Conservation (phyloP, 331 rosid species). For the Malus hybrid region DNA sequence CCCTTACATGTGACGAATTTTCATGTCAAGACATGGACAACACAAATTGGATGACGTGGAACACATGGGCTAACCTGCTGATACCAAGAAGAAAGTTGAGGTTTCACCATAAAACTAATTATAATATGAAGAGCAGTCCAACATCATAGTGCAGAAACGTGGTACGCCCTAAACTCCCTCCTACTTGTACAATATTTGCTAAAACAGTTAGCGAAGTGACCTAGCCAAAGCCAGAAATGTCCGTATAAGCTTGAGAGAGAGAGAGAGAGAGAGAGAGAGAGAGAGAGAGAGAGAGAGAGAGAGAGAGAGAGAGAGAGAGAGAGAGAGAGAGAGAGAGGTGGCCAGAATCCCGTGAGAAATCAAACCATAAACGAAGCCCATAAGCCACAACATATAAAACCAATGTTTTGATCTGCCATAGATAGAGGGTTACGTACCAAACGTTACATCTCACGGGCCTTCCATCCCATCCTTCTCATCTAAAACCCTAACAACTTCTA, state of each 20-base stretch:
- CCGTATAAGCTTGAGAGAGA: not conserved
- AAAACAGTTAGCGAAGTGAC: too few species aligned
- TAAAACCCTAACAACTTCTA: too few species aligned
- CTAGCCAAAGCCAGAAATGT: constrained; percentile 14
- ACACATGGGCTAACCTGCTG: too few species aligned
- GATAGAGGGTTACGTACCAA: not conserved
- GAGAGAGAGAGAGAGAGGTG: constrained; percentile 27
- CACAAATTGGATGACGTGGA: too few species aligned
- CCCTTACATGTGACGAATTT: too few species aligned
- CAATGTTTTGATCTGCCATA: not conserved
- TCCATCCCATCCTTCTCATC: not conserved
- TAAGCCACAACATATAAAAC: not conserved
- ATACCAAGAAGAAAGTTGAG: too few species aligned
- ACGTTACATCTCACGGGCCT: constrained; percentile 10
- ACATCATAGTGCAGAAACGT: constrained; percentile 36
- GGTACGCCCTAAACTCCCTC: constrained; percentile 10
- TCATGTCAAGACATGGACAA: too few species aligned
- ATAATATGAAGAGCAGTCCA: too few species aligned
- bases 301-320: constrained; percentile 20
- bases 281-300: constrained; percentile 33
- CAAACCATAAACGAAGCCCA: not conserved
- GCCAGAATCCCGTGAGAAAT: constrained; percentile 69
- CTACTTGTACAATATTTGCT: too few species aligned
- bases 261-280: constrained; percentile 25
- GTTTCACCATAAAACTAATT: too few species aligned